A percentile compares a stretch with the other conserved stretches of the same genome.
phyloP scores from a whole-genome alignment of 441 rosid species.

The Euphorbia neoarborescens region DNA sequence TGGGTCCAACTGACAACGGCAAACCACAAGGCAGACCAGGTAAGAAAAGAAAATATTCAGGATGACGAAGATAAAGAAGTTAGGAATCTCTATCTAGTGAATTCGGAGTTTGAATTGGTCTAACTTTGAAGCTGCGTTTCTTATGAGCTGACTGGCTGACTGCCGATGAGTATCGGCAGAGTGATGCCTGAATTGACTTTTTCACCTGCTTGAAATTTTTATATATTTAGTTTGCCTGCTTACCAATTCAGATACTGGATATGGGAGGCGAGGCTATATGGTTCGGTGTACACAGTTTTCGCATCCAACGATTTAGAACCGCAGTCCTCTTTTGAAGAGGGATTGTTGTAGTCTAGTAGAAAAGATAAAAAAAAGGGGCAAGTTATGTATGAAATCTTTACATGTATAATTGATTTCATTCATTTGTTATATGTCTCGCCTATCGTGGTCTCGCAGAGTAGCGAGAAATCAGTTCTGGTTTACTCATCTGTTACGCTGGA shows the following conservation, averaged over 20 bases:
- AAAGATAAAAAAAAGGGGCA: neutral
- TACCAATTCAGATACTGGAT: slow-evolving; percentile 21
- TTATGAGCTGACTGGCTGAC: neutral
- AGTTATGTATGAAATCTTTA: slow-evolving; percentile 5
- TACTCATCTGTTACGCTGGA: neutral
- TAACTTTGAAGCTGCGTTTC: neutral
- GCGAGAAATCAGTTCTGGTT: neutral
- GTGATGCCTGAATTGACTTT: slow-evolving; percentile 3
- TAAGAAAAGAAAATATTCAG: slow-evolving; percentile 41
- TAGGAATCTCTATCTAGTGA: neutral
- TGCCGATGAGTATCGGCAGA: slow-evolving; percentile 10
- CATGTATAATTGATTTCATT: slow-evolving; percentile 16
- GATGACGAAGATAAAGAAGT: neutral
- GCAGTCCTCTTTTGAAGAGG: slow-evolving; percentile 10
- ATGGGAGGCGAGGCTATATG: slow-evolving; percentile 12
- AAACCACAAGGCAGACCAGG: slow-evolving; percentile 33
- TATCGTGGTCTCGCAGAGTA: neutral
- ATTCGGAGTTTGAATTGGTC: neutral
- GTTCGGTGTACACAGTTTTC: slow-evolving; percentile 19
- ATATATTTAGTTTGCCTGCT: slow-evolving; percentile 22
- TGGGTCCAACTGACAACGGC: slow-evolving; percentile 22
- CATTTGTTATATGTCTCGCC: slow-evolving; percentile 3
- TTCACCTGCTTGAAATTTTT: slow-evolving; percentile 21
- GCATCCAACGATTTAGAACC: slow-evolving; percentile 9
- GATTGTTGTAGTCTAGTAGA: neutral